Base-by-base conservation (phyloP, 169 alveolate species). In the Cryptosporidium baileyi region DNA sequence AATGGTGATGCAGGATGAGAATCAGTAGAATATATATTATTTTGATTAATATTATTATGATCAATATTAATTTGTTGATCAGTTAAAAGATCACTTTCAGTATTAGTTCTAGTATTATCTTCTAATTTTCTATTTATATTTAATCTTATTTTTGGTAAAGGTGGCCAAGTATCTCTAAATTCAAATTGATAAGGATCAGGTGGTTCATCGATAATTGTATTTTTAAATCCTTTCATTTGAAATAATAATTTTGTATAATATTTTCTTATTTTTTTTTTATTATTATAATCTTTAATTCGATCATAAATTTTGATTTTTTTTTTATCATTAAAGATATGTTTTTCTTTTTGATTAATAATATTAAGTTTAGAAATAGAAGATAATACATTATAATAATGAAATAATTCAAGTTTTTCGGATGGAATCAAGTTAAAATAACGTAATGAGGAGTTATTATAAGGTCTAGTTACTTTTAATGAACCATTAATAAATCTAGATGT, bases 1-100 rank as follows among this genome's bases (percentile, higher is more conserved):
- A 54, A 38, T 2, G 85, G 85, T 32, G 54, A 8, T 3, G 85
- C 85, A n/a, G 85, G 85, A 26, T 74, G 85, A 15, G 34, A 38
- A 17, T 24, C 54, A 24, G 34, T 1, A 0, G 49, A 32, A 4
- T 36, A 52, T 7, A 8, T 38, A 28, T 24, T 74, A 19, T 11
- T 7, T 7, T 8, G 13, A 9, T 22, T 19, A 3, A 22, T 24
- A 9, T 4, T 45, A 43, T 0, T 15, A 11, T 11, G 17, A 43
- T 9, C 15, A 43, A 43, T 43, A 43, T 43, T 15, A 11, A 43
- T 11, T 15, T 43, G 51, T 2, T 15, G 44, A 5, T 30, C 45
- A 8, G 44, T 3, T 24, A 4, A 1, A 6, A 40, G 24, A 1
- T 32, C 36, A 9, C 9, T 32, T 17, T 32, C 57, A 22, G 19